Conservation (phyloP, 805 yeast genomes). For the Starmerella stigmatis region DNA sequence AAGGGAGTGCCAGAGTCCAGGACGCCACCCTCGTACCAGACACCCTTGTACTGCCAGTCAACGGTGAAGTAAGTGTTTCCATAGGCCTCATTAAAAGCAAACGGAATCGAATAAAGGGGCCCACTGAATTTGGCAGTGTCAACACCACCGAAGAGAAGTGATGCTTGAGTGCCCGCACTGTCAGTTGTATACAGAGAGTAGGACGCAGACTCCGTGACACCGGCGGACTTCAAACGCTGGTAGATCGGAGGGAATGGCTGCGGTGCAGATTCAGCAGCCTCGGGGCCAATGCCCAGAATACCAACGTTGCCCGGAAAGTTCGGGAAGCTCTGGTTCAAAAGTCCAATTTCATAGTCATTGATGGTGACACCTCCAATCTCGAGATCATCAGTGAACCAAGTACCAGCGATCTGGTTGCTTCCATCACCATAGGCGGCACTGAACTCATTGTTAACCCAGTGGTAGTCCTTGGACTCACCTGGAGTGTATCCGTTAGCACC, state of each 20-base stretch:
- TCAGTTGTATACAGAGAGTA: slow-evolving; percentile 36
- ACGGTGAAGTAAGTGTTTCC: neutral
- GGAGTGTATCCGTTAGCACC: slow-evolving; percentile 24
- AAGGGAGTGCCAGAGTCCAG: slow-evolving; percentile 48
- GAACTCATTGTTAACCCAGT: slow-evolving; percentile 8
- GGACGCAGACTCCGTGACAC: slow-evolving; percentile 32
- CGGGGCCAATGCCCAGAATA: slow-evolving; percentile 30
- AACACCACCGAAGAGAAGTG: slow-evolving; percentile 36
- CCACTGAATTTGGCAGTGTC: slow-evolving; percentile 35
- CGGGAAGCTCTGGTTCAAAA: slow-evolving; percentile 55
- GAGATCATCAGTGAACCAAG: slow-evolving; percentile 52
- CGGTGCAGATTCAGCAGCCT: slow-evolving; percentile 25
- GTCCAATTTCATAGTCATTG: slow-evolving; percentile 54
- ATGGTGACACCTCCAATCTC: slow-evolving; percentile 41
- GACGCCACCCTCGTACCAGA: slow-evolving; percentile 9
- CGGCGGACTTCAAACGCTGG: slow-evolving; percentile 28
- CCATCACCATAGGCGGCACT: slow-evolving; percentile 8
- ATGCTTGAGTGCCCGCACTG: slow-evolving; percentile 25
- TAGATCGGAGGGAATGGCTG: slow-evolving; percentile 24
- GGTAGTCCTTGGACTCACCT: slow-evolving; percentile 20
- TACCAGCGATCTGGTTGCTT: slow-evolving; percentile 36
- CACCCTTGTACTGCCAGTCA: slow-evolving; percentile 6
- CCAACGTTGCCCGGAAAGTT: slow-evolving; percentile 35
- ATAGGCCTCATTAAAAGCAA: slow-evolving; percentile 7
- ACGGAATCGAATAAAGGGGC: slow-evolving; percentile 28